Conservation (phyloP, 257 asterid species). For the Plantago elongata region DNA sequence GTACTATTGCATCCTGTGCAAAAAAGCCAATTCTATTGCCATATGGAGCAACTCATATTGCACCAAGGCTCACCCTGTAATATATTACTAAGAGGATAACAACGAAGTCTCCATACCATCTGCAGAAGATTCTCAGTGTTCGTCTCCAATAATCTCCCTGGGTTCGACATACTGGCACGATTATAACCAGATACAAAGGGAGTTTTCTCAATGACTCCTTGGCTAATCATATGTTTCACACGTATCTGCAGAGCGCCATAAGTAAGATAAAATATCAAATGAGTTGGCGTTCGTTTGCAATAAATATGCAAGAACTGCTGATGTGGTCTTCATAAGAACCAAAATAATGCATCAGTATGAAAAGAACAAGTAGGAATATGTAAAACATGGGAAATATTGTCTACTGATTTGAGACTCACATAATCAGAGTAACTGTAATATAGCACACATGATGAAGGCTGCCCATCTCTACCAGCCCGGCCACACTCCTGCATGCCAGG, state of each 20-base stretch:
- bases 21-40: too few species aligned
- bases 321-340: constrained; percentile 17
- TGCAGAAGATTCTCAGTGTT: constrained; percentile 80
- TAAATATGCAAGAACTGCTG: constrained; percentile 11
- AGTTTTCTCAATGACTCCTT: constrained; percentile 63
- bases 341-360: constrained; percentile 2
- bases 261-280: constrained; percentile 13
- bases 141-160: constrained; percentile 86
- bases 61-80: too few species aligned
- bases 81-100: background rate
- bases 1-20: too few species aligned
- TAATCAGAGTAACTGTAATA: constrained; percentile 93
- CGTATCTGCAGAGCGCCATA: constrained; percentile 57
- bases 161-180: constrained; percentile 43
- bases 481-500: constrained; percentile 82
- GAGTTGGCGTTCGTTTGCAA: constrained; percentile 1
- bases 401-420: constrained; percentile 39
- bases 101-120: constrained; percentile 51
- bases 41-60: too few species aligned
- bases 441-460: constrained; percentile 80
- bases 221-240: constrained; percentile 94
- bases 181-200: constrained; percentile 51
- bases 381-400: constrained; percentile 17
- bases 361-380: background rate
- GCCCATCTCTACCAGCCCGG: constrained; percentile 99